phyloP scores from a whole-genome alignment of 441 rosid species.

The Rhodomyrtus psidioides region DNA sequence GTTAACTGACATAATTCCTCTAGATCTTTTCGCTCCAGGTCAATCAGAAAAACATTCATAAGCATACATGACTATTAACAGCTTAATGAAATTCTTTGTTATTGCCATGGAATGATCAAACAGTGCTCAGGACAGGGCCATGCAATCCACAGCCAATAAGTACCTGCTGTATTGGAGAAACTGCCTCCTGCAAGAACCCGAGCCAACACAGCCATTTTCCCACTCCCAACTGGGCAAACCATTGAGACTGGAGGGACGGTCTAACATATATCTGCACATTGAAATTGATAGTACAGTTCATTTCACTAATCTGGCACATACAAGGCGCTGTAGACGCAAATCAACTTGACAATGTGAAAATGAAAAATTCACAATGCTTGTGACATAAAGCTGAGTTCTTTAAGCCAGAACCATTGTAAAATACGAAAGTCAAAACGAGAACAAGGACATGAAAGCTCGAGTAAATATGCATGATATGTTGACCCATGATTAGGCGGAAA shows the following conservation, averaged over 20 bases:
- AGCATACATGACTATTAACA: background rate
- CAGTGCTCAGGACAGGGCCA: background rate
- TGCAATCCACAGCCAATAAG: background rate
- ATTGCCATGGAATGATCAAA: background rate
- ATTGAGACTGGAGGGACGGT: slow-evolving; percentile 18
- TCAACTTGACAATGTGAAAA: background rate
- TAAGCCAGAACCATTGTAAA: background rate
- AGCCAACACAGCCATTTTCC: slow-evolving; percentile 65
- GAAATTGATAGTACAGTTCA: background rate
- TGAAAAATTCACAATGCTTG: background rate
- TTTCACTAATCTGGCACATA: background rate
- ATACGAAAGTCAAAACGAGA: background rate
- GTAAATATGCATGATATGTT: background rate
- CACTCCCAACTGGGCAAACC: slow-evolving; percentile 56
- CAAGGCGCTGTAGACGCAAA: background rate
- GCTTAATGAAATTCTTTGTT: background rate
- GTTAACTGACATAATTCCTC: background rate
- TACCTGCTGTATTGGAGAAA: slow-evolving; percentile 17
- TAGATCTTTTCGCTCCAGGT: background rate
- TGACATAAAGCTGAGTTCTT: background rate
- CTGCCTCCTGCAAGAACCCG: slow-evolving; percentile 37
- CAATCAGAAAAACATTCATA: background rate
- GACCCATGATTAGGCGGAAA: background rate
- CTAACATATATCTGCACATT: slow-evolving; percentile 12
- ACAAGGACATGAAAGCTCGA: background rate